These are phyloP conservation scores for Lichtheimia ornata DNA, from an alignment of 371 early-diverging fungal genomes.

Conservation along the genomic window DNA sequence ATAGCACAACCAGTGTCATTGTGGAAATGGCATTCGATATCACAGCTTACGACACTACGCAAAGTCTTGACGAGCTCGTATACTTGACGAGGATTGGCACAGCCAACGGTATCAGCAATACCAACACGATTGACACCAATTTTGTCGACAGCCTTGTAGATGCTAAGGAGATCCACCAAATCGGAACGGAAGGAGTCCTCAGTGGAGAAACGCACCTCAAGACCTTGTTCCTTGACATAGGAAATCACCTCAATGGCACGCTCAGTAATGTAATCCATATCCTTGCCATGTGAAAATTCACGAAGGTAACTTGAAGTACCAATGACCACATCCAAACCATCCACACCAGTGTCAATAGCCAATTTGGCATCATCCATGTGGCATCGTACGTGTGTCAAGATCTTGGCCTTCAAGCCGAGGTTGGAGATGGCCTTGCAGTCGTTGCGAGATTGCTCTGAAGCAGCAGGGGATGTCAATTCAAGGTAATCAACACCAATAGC, in stretches of 20 bases:
- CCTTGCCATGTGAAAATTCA: slow-evolving; percentile 95
- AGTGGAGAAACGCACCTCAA: slow-evolving; percentile 93
- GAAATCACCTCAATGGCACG: slow-evolving; percentile 92
- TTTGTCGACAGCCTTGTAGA: slow-evolving; percentile 94
- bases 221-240: slow-evolving; percentile 89
- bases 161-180: slow-evolving; percentile 88
- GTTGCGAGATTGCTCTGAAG: slow-evolving; percentile 85
- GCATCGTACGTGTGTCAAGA: slow-evolving; percentile 92
- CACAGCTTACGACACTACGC: slow-evolving; percentile 89
- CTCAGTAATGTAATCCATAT: slow-evolving; percentile 91
- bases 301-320: slow-evolving; percentile 92
- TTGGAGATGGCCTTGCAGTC: slow-evolving; percentile 89
- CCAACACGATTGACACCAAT: slow-evolving; percentile 95
- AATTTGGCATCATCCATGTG: slow-evolving; percentile 96
- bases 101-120: slow-evolving; percentile 97
- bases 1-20: slow-evolving; percentile 97
- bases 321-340: slow-evolving; percentile 94
- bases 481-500: slow-evolving; percentile 96
- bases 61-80: slow-evolving; percentile 92
- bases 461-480: slow-evolving; percentile 92
- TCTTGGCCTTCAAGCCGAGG: slow-evolving; percentile 93
- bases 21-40: slow-evolving; percentile 97
- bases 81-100: slow-evolving; percentile 94
- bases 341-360: slow-evolving; percentile 93
- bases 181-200: slow-evolving; percentile 96